Evolutionary conservation across 1,284 basidiomycete species (phyloP), one percentile per base, ranked within the genome.

Genomic region (Sphaerobolus stellatus): DNA sequence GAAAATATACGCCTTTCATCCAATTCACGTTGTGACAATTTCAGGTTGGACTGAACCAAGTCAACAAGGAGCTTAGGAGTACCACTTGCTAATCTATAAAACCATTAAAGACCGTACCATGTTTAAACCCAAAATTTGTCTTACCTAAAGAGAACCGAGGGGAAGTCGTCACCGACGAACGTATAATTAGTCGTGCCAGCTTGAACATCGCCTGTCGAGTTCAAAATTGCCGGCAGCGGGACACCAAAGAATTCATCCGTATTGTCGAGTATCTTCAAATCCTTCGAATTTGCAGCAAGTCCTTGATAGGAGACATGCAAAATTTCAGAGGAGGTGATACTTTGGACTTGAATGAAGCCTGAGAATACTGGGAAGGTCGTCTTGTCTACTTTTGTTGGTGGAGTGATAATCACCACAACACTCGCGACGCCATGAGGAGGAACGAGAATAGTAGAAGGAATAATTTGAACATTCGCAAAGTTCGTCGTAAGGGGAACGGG

Each of bases 321-420:
- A 14, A 59, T 68, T 55, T 82, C 79, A n/a, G 52, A 56, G 20
- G 38, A 50, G 1, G 64, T 58, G 5, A 62, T 71, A 55, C 70
- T 76, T 13, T 70, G 66, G 51, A 82, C 70, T 56, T 81, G 67
- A 58, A 85, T 78, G 71, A 78, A 83, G 4, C 83, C 83, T 38
- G 80, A 81, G 70, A 76, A 86, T 47, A 85, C 74, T 5, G 84
- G 83, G 64, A 79, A 77, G 3, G 75, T 73, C 13, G 71, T 66
- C 0, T 73, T 61, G 57, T 82, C 75, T 27, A 79, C 62, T 4
- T 72, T 74, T 1, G 62, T 61, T 1, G 83, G 84, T 0, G 78
- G 66, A 0, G 65, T 67, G 62, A 78, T 68, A 36, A 56, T 62
- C 16, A 67, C 69, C 6, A 59, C 64, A 50, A 76, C 61, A 25